Evolutionary conservation across 306 rosid species (phyloP), one percentile per base, ranked within the genome.

Genomic region (Canavalia gladiata): DNA sequence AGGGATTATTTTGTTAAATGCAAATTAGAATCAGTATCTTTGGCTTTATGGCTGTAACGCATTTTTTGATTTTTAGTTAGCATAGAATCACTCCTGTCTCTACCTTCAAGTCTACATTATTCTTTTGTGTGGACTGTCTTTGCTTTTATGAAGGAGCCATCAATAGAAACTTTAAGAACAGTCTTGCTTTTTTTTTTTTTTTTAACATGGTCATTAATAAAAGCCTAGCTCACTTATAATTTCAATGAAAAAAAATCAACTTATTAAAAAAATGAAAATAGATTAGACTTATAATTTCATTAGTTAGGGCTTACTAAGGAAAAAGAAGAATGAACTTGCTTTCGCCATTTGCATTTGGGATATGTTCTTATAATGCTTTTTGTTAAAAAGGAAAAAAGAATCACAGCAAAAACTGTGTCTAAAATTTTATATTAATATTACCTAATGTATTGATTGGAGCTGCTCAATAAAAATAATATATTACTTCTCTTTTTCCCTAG

Each of bases 271-370:
- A 54, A 6, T 9, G 37, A 12, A 1, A 63, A 5, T 33, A 30
- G 45, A 62, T 54, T 18, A 18, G 25, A 18, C 25, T 18, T 18
- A 18, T 18, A 18, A 18, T 18, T 18, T 18, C 25, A 18, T 18
- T 18, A 18, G 25, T 18, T 18, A 18, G 25, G 25, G 25, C 25
- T 18, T 18, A 18, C 25, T 18, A 18, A 18, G 25, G 25, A 18
- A 18, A 31, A 49, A 8, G 8, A 64, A 49, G 80, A 84, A 84
- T 73, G 46, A 12, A 29, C 35, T 35, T 54, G 18, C 33, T 58
- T 64, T 68, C n/a, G 51, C 76, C 72, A 76, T 63, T 81, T 85
- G 55, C 79, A 71, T 64, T 11, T n/a, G 13, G 83, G 43, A 85
- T 85, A 63, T 46, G 13, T 59, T 70, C 86, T 62, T 39, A 28